These are phyloP conservation scores for Millerozyma acaciae DNA, from an alignment of 805 yeast species.

Conservation along the genomic window DNA sequence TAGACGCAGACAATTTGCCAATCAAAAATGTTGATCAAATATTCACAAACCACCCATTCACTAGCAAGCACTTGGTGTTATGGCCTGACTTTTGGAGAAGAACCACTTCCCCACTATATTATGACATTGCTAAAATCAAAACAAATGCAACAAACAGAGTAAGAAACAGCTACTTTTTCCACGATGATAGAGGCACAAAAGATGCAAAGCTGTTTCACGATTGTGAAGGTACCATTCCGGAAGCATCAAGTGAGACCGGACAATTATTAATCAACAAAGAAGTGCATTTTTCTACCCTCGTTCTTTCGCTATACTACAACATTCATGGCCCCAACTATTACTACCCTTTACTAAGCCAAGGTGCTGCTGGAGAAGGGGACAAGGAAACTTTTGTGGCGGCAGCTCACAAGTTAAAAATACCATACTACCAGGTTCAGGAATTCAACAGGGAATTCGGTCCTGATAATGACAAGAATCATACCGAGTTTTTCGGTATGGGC, in stretches of 20 bases:
- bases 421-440: slow-evolving; percentile 36
- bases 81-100: slow-evolving; percentile 45
- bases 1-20: slow-evolving; percentile 40
- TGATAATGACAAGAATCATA: slow-evolving; percentile 16
- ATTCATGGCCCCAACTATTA: slow-evolving; percentile 33
- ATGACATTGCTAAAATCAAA: slow-evolving; percentile 29
- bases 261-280: slow-evolving; percentile 33
- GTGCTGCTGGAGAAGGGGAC: slow-evolving; percentile 43
- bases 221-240: slow-evolving; percentile 29
- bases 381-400: slow-evolving; percentile 42
- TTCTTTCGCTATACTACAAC: slow-evolving; percentile 36
- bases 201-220: slow-evolving; percentile 22
- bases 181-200: slow-evolving; percentile 22
- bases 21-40: slow-evolving; percentile 33
- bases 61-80: slow-evolving; percentile 22
- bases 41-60: slow-evolving; percentile 32
- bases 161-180: slow-evolving; percentile 26
- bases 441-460: slow-evolving; percentile 38
- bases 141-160: slow-evolving; percentile 15
- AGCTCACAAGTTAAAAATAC: slow-evolving; percentile 32
- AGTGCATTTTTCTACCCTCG: slow-evolving; percentile 26
- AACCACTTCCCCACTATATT: slow-evolving; percentile 34
- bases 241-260: slow-evolving; percentile 38
- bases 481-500: slow-evolving; percentile 33
- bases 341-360: slow-evolving; percentile 38